These are phyloP conservation scores for Anastatica hierochuntica DNA, from an alignment of 345 rosid species.

Conservation along the genomic window DNA sequence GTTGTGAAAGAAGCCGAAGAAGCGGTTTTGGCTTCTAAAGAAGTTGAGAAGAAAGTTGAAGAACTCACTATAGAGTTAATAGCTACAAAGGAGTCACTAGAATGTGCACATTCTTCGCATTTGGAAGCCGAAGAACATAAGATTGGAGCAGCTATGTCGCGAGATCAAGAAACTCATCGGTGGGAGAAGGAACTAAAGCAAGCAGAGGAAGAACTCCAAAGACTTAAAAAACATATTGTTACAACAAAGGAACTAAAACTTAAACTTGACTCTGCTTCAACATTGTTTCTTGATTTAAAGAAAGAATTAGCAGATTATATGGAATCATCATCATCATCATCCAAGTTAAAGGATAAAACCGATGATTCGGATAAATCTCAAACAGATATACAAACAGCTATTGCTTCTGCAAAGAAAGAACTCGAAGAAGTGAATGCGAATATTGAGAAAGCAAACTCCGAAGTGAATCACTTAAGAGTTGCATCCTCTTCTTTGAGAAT, in stretches of 20 bases:
- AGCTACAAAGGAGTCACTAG: constrained; percentile 66
- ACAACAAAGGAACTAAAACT: constrained; percentile 62
- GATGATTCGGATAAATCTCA: constrained; percentile 37
- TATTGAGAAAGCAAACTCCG: constrained; percentile 65
- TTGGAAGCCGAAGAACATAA: constrained; percentile 89
- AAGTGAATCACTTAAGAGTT: constrained; percentile 60
- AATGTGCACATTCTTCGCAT: constrained; percentile 86
- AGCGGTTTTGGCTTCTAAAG: constrained; percentile 55
- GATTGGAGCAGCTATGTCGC: constrained; percentile 71
- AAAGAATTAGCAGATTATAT: constrained; percentile 69
- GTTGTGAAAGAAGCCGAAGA: constrained; percentile 68
- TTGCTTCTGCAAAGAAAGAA: constrained; percentile 70
- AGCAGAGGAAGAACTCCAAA: constrained; percentile 77
- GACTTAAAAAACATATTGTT: constrained; percentile 54
- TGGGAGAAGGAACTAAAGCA: constrained; percentile 89
- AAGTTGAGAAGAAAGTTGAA: constrained; percentile 85
- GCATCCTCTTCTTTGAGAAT: constrained; percentile 52
- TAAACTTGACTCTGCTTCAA: constrained; percentile 58
- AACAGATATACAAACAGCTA: constrained; percentile 43
- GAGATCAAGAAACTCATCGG: constrained; percentile 61
- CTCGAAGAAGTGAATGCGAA: constrained; percentile 70
- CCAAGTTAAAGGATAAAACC: too few relatives aligned
- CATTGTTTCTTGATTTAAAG: constrained; percentile 62
- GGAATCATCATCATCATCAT: constrained; percentile 42
- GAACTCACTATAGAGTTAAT: constrained; percentile 81